Percentiles rank a stretch among this genome's conserved stretches.
phyloP scores from a whole-genome alignment of 148 eudicot species.

The Cornus suecica region DNA sequence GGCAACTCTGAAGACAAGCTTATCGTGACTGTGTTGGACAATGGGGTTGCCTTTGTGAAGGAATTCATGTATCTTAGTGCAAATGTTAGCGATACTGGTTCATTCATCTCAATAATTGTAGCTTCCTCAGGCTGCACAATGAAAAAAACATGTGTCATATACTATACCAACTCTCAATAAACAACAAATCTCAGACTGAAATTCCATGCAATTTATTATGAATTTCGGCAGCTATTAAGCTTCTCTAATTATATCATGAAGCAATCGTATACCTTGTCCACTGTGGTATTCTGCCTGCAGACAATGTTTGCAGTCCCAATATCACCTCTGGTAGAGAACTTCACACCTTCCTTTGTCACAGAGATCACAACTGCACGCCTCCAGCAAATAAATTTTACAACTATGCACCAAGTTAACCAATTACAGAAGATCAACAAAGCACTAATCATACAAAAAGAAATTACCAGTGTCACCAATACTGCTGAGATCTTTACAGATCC shows the following conservation, averaged over 20 bases:
- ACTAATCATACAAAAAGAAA: background rate
- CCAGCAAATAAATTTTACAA: background rate
- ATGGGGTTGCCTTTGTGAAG: conserved; percentile 84
- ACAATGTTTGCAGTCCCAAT: conserved; percentile 87
- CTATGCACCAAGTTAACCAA: background rate
- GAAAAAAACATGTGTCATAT: background rate
- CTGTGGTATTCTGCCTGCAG: conserved; percentile 81
- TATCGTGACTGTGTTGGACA: conserved; percentile 72
- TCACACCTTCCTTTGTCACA: conserved; percentile 90
- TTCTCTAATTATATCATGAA: background rate
- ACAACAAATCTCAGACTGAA: background rate
- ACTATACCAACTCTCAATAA: background rate
- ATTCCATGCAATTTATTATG: background rate
- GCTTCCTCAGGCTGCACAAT: conserved; percentile 86
- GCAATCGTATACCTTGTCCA: conserved; percentile 59
- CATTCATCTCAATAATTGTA: conserved; percentile 82
- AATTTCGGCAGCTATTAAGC: background rate
- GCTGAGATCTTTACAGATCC: conserved; percentile 89
- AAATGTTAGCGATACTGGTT: conserved; percentile 84
- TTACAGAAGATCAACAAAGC: background rate
- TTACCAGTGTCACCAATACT: conserved; percentile 91
- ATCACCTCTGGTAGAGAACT: conserved; percentile 83
- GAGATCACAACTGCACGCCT: conserved; percentile 75
- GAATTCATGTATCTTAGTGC: conserved; percentile 89
- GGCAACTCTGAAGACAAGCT: conserved; percentile 92